Percentiles rank a stretch among this genome's conserved stretches.
Evolutionary conservation across 208 protist genomes (phyloP).

Genomic region (Acanthamoeba royreba): DNA sequence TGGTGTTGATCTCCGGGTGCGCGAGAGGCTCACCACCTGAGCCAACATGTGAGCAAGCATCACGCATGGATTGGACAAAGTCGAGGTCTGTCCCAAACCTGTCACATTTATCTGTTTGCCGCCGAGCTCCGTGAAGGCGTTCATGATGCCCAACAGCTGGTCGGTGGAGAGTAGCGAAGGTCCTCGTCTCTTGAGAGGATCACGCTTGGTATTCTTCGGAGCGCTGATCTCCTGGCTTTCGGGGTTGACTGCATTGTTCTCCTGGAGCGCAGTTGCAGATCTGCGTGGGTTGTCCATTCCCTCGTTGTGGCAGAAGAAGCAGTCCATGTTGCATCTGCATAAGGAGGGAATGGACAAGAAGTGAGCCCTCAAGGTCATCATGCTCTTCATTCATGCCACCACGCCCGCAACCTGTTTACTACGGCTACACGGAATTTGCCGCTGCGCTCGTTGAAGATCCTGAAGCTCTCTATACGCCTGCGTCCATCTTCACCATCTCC

Average conservation of each 20-base stretch:
- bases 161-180: background rate
- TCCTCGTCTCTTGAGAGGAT: background rate
- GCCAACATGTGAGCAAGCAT: background rate
- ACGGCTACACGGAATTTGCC: background rate
- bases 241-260: too few species aligned
- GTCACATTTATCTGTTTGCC: slow-evolving; percentile 32
- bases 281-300: slow-evolving; percentile 22
- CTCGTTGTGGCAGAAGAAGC: slow-evolving; percentile 35
- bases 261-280: too few species aligned
- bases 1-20: background rate
- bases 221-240: background rate
- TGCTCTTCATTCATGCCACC: too few species aligned
- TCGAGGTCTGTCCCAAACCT: too few species aligned
- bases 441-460: background rate
- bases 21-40: background rate
- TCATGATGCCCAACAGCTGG: background rate
- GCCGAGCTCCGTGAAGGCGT: background rate
- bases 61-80: background rate
- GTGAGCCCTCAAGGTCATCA: background rate
- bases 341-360: too few species aligned
- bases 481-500: too few species aligned
- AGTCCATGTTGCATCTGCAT: slow-evolving; percentile 19
- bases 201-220: background rate
- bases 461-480: background rate
- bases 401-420: background rate